Percentiles rank a stretch among this genome's conserved stretches.
phyloP scores from a whole-genome alignment of 148 eudicot genomes.

The Spergularia bocconei region DNA sequence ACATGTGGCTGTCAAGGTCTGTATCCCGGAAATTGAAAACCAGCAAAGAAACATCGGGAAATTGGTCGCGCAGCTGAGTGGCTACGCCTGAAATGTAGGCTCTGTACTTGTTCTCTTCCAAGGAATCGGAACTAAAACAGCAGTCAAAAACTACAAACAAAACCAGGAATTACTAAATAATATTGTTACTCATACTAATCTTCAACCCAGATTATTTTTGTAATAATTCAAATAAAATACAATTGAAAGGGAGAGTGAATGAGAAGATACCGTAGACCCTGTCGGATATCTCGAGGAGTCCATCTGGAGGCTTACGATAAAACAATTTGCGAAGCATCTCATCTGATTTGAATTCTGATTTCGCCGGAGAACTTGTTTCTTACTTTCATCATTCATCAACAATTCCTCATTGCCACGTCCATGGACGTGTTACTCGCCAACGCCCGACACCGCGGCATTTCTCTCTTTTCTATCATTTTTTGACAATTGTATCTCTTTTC shows the following conservation, averaged over 20 bases:
- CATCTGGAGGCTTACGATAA: conserved; percentile 82
- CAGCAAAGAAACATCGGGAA: conserved; percentile 74
- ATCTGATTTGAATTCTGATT: neutral
- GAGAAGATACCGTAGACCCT: conserved; percentile 59
- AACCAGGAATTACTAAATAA: neutral
- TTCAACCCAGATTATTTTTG: no score
- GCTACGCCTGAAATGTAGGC: conserved; percentile 56
- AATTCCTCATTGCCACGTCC: conserved; percentile 1
- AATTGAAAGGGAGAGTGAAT: no score
- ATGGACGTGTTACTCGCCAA: conserved; percentile 3
- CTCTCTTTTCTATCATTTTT: neutral
- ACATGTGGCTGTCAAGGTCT: conserved; percentile 45
- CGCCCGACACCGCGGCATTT: neutral
- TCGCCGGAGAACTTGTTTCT: neutral
- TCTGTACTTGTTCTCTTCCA: conserved; percentile 63
- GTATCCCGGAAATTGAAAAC: conserved; percentile 65
- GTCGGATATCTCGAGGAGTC: conserved; percentile 81
- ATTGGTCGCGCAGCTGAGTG: conserved; percentile 51
- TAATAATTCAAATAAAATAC: no score
- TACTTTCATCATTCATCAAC: neutral
- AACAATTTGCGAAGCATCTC: conserved; percentile 60
- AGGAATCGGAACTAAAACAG: conserved; percentile 60
- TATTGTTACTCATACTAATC: no score
- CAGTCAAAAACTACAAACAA: conserved; percentile 67
- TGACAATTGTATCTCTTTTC: no score